Evolutionary conservation across 352 stramenopile species (phyloP), one percentile per base, ranked within the genome.

Genomic region (Phytopythium aichiense): DNA sequence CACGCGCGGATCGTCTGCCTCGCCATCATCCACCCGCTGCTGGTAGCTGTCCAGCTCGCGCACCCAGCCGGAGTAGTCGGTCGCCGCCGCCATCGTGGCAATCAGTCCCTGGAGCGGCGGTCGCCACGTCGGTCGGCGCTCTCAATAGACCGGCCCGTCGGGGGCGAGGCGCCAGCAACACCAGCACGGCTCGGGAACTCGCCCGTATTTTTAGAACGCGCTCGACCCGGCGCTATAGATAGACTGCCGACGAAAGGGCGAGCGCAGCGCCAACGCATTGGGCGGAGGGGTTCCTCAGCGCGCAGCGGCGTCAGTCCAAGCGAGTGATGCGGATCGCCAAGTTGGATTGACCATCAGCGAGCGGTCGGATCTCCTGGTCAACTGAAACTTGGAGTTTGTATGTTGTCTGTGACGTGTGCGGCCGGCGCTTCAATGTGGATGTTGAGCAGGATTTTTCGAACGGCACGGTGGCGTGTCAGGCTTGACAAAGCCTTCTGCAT

Each of bases 31-130:
- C 16, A 55, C 60, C 40, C 56, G 62, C 1, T 62, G 68, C 65
- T 86, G 72, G 58, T 84, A 86, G 31, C 72, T 65, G 56, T 88
- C 73, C 22, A 88, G 74, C 63, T 88, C 79, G 25, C 74, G 69
- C 50, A 86, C 79, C 79, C 79, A 88, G 13, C 66, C 66, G 0
- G 76, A 72, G 60, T 78, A 86, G 28, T 86, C 69, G 52, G 70
- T 59, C 11, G 76, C 63, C 45, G 77, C 71, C 40, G 69, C 56
- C 66, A 73, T 73, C 12, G 25, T 25, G 6, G 35, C 20, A 31
- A 15, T 30, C 51, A 18, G n/a, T 15, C 15, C 16, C 15, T 31
- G 7, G 18, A 48, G 22, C 33, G 52, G 52, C 52, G n/a, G 20
- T 31, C 52, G 37, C 31, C 28, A 35, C 35, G 23, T 15, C 53